Evolutionary conservation across 257 asterid species (phyloP), one percentile per base, ranked within the genome.

Genomic region (Solanum tarijense): DNA sequence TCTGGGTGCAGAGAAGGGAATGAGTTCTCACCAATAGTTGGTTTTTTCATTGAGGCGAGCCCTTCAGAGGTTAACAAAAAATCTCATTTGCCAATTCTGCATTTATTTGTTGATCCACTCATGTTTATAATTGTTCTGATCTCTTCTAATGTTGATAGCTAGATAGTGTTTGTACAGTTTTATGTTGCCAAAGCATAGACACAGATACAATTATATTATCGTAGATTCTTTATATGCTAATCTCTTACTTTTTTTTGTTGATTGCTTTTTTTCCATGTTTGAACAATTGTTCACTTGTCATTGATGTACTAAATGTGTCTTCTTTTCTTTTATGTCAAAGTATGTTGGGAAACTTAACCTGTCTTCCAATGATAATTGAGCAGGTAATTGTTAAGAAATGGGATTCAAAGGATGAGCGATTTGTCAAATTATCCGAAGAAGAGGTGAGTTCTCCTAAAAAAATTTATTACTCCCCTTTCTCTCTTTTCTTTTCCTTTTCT

Each of bases 301-400:
- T 82, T 82, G 69, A 29, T 48, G 69, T 82, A 48, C 31, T 82
- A 31, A 29, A 81, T 48, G 20, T 31, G 3, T 11, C 69, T 46
- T 82, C 21, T 9, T 82, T 31, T 82, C 43, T 46, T 48, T 18
- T 82, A 18, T 82, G 86, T 48, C 69, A 29, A 48, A 81, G 31
- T 81, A 29, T 46, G 29, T 82, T 48, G 66, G 38, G 43, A 39
- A 6, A 46, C 39, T 25, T 88, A 23, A 91, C 83, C 41, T 43
- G 23, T n/a, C 82, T 60, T 48, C 27, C 66, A 35, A 34, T 85
- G 87, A 27, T 89, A 90, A 71, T 85, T 78, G 84, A 81, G 79
- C 92, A 97, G 99, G 98, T 94, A 88, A 87, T 96, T 84, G 93
- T 95, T 84, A 93, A 95, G 89, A 96, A 90, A 91, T 97, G 99